phyloP scores from a whole-genome alignment of 1,284 basidiomycete genomes.

The Austroboletus niveus region DNA sequence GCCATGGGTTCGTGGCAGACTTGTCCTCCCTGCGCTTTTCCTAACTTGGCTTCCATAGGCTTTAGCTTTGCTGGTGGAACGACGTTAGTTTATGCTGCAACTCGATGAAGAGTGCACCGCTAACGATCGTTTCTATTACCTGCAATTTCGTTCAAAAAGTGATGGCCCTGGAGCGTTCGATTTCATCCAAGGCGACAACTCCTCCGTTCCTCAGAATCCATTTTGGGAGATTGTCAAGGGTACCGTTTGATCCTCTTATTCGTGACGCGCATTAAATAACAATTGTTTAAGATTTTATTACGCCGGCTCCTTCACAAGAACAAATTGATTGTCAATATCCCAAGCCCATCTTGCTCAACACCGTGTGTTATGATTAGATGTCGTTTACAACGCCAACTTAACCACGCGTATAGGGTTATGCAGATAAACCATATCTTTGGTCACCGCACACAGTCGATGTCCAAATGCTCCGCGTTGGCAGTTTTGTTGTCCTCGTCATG shows the following conservation, averaged over 20 bases:
- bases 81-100: constrained; percentile 46
- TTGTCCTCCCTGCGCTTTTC: neutral
- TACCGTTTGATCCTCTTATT: constrained; percentile 21
- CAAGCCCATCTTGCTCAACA: constrained; percentile 79
- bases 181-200: constrained; percentile 77
- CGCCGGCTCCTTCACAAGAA: constrained; percentile 54
- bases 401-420: constrained; percentile 48
- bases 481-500: constrained; percentile 75
- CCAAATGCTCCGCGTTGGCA: constrained; percentile 79
- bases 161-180: constrained; percentile 83
- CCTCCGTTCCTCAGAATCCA: constrained; percentile 63
- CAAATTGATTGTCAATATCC: constrained; percentile 75
- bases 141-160: constrained; percentile 31
- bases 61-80: constrained; percentile 78
- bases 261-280: neutral
- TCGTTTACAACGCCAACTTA: neutral
- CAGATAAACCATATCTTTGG: constrained; percentile 73
- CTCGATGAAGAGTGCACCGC: neutral
- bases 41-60: constrained; percentile 37
- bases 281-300: constrained; percentile 38
- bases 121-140: constrained; percentile 1
- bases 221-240: constrained; percentile 82
- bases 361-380: constrained; percentile 20
- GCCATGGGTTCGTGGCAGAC: constrained; percentile 59
- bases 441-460: constrained; percentile 73